phyloP scores from a whole-genome alignment of 768 basidiomycete genomes.

The Boletus subparvulus region DNA sequence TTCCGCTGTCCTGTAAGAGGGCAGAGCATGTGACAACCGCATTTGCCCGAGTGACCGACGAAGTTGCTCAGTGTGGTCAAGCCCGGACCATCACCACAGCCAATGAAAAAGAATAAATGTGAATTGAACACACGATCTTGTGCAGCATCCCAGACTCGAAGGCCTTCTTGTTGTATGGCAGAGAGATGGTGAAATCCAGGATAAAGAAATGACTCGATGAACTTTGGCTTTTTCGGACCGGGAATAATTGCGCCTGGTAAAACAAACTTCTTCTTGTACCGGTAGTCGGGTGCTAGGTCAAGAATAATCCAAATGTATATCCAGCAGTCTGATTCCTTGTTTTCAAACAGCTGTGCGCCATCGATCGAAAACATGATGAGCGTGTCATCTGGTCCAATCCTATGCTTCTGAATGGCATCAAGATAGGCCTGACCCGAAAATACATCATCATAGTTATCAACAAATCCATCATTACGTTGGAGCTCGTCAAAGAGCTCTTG shows the following conservation, averaged over 20 bases:
- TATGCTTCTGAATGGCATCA: background rate
- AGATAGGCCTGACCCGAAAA: background rate
- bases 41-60: background rate
- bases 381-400: background rate
- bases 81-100: background rate
- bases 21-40: background rate
- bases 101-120: background rate
- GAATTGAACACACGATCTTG: background rate
- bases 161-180: conserved; percentile 19
- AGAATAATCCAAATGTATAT: conserved; percentile 38
- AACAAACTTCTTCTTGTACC: background rate
- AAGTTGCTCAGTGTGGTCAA: background rate
- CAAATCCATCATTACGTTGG: background rate
- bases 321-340: conserved; percentile 20
- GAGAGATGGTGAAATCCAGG: conserved; percentile 14
- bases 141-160: conserved; percentile 22
- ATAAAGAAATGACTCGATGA: conserved; percentile 26
- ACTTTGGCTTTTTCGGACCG: conserved; percentile 37
- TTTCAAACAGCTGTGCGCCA: conserved; percentile 39
- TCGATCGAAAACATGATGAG: conserved; percentile 17
- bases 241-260: conserved; percentile 10
- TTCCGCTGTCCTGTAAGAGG: background rate
- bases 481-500: background rate
- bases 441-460: background rate
- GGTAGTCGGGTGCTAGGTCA: conserved; percentile 4